Conservation (phyloP, 2,329 filamentous ascomycete species). For the Meredithiella fracta region DNA sequence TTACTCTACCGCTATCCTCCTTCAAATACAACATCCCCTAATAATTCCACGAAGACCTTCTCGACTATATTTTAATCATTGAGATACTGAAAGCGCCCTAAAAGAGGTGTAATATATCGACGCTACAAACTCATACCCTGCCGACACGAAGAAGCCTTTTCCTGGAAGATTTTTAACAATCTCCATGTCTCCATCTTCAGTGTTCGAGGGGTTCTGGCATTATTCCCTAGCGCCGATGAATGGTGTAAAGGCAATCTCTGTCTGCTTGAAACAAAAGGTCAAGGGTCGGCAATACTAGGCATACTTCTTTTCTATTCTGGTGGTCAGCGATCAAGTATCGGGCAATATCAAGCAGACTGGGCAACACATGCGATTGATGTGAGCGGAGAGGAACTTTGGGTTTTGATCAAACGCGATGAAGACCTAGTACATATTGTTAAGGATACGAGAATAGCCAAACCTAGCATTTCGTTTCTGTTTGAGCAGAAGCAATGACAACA, state of each 20-base stretch:
- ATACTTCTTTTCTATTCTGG: neutral
- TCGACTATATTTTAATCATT: slow-evolving; percentile 1
- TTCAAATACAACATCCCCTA: neutral
- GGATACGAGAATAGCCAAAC: neutral
- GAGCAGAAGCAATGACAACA: neutral
- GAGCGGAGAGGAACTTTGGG: neutral
- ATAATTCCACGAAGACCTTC: neutral
- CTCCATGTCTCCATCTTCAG: neutral
- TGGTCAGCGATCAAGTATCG: neutral
- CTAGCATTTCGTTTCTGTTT: no score
- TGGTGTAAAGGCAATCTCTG: neutral
- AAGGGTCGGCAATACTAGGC: neutral
- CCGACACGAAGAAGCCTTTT: neutral
- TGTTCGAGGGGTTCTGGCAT: neutral
- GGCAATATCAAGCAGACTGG: neutral
- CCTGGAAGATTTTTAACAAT: neutral
- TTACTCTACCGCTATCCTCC: neutral
- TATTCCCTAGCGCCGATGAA: neutral
- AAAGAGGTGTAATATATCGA: neutral
- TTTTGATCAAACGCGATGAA: neutral
- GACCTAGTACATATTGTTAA: neutral
- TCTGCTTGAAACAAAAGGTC: neutral
- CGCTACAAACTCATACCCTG: neutral
- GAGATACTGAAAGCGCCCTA: neutral
- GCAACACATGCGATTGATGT: neutral